Base-by-base conservation (phyloP, 2,329 filamentous ascomycete species). In the Fusarium sp. region DNA sequence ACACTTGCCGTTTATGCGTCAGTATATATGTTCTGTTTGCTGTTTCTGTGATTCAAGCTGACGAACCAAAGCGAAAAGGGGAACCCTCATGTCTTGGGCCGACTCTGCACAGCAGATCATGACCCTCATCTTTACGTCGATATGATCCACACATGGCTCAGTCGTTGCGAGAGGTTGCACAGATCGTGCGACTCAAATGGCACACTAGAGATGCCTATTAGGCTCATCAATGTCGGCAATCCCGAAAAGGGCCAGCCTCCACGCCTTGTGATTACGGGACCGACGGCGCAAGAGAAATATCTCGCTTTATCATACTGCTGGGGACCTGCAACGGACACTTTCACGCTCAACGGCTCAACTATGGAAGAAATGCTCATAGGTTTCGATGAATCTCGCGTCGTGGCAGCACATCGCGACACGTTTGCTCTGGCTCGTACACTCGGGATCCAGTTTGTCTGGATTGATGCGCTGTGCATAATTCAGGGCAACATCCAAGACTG, bases 391-490 rank as follows among this genome's bases (percentile, higher is more conserved):
- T 22, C 37, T 22, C 6, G 52, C 1, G 29, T 69, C 2, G 68
- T 69, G 5, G 43, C 67, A 0, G 65, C 67, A 29, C 41, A 57
- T 24, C 54, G 54, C 8, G 54, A 57, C 13, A 24, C 54, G 6
- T 24, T 57, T 11, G 54, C 31, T 6, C 20, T 67, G 9, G 24
- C 59, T 16, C 50, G 59, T 18, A 27, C 65, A 18, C 56, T 66
- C 18, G 41, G 37, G 5, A 61, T 65, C 2, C 35, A 22, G 3
- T 65, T 48, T 45, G 48, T 80, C 14, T 80, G 79, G 79, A 72
- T 80, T 48, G 78, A 79, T 37, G 70, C 76, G 5, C 65, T 80
- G 0, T 79, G 77, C 64, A 80, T 80, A 27, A 74, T 79, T 35
- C 76, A 79, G 29, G 72, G 74, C 33, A 58, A 78, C 31, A 16